These are phyloP conservation scores for Cladorrhinum sp. DNA, from an alignment of 2,329 filamentous ascomycete genomes.

Conservation along the genomic window DNA sequence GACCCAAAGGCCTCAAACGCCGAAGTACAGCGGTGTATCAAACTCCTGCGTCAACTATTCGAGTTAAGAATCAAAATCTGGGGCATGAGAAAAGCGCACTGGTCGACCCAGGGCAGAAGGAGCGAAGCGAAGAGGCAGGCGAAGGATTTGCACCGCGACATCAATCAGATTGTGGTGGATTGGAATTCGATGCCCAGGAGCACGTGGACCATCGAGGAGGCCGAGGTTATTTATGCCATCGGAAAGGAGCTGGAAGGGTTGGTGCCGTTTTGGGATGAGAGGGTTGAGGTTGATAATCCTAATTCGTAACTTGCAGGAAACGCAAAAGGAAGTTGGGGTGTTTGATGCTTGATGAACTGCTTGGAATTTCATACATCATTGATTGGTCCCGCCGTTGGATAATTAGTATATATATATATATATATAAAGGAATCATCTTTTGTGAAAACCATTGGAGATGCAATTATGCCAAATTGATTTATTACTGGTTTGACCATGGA, in stretches of 20 bases:
- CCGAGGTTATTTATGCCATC: neutral
- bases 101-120: neutral
- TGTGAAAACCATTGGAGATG: too few species aligned
- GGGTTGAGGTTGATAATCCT: neutral
- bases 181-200: neutral
- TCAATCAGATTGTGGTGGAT: conserved; percentile 1
- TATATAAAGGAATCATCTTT: too few species aligned
- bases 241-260: neutral
- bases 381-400: too few species aligned
- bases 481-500: too few species aligned
- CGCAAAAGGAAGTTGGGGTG: too few species aligned
- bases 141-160: conserved; percentile 1
- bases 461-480: too few species aligned
- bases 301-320: neutral
- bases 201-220: neutral
- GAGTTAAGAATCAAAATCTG: conserved; percentile 3
- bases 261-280: conserved; percentile 4
- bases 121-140: neutral
- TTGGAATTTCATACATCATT: too few species aligned
- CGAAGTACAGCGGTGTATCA: conserved; percentile 6
- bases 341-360: neutral
- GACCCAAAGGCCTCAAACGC: conserved; percentile 1
- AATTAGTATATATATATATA: too few species aligned
- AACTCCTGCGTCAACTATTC: neutral
- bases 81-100: neutral